These are phyloP conservation scores for Penicillium hesseltinei DNA, from an alignment of 2,329 filamentous ascomycete species.

Conservation along the genomic window DNA sequence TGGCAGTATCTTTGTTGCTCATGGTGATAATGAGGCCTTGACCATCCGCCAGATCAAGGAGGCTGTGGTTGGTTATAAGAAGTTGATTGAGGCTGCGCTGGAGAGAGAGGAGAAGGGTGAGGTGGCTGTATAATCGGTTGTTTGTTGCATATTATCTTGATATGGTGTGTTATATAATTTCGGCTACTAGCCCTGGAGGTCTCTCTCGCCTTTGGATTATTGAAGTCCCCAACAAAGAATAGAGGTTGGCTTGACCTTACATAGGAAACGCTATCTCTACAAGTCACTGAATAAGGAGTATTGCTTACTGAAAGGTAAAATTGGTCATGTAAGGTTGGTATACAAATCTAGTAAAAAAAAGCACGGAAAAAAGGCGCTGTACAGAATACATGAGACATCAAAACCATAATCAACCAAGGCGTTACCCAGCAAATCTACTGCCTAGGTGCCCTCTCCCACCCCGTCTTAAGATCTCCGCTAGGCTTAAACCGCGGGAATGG, in stretches of 20 bases:
- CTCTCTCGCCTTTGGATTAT: background rate
- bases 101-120: conserved; percentile 12
- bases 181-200: background rate
- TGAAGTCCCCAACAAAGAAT: background rate
- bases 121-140: background rate
- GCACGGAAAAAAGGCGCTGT: background rate
- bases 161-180: background rate
- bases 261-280: background rate
- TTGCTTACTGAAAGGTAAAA: background rate
- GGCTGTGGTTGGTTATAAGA: conserved; percentile 22
- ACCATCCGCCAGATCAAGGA: conserved; percentile 18
- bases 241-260: too few relatives aligned
- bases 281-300: background rate
- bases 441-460: conserved; percentile 36
- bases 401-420: background rate
- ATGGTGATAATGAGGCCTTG: conserved; percentile 26
- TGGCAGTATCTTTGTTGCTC: conserved; percentile 27
- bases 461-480: conserved; percentile 46
- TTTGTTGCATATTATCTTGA: background rate
- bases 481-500: conserved; percentile 84
- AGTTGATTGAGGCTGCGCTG: conserved; percentile 23
- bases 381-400: conserved; percentile 1
- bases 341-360: background rate
- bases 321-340: background rate
- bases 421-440: background rate